Percentiles rank a stretch among this genome's conserved stretches.
These are phyloP conservation scores for Capronia epimyces DNA, from an alignment of 2,329 filamentous ascomycete species.

Conservation along the genomic window DNA sequence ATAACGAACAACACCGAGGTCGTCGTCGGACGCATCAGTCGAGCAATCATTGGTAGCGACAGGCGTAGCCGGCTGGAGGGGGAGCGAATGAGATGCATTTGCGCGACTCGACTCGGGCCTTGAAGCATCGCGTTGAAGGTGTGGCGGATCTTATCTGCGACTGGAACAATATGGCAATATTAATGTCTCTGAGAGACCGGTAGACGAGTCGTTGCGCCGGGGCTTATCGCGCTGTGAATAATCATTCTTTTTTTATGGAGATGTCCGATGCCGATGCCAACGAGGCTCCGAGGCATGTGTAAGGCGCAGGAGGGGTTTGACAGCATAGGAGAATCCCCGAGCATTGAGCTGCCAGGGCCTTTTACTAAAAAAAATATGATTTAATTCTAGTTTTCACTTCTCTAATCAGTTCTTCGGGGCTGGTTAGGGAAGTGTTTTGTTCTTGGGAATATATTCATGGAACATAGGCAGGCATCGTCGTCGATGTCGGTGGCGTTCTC, in stretches of 20 bases:
- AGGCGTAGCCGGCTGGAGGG: too few relatives aligned
- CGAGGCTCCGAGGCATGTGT: too few relatives aligned
- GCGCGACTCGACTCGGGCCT: neutral
- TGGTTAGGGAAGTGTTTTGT: too few relatives aligned
- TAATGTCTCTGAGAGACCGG: neutral
- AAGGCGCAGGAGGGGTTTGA: neutral
- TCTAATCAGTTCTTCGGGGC: too few relatives aligned
- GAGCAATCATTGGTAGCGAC: neutral
- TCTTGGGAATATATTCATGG: too few relatives aligned
- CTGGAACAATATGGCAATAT: neutral
- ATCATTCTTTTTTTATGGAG: neutral
- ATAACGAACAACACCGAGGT: neutral
- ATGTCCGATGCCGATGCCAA: neutral
- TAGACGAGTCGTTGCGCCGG: neutral
- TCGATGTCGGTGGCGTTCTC: slow-evolving; percentile 74
- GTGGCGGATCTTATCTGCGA: neutral
- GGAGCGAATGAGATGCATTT: neutral
- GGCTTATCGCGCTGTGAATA: neutral
- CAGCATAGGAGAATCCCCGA: too few relatives aligned
- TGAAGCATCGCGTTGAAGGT: neutral
- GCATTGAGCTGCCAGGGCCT: too few relatives aligned
- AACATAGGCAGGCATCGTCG: slow-evolving; percentile 77
- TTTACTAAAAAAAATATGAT: too few relatives aligned
- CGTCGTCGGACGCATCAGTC: neutral
- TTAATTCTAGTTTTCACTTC: too few relatives aligned